Evolutionary conservation across 1,284 basidiomycete species (phyloP), one percentile per base, ranked within the genome.

Genomic region (Fomitopsis pinicola): DNA sequence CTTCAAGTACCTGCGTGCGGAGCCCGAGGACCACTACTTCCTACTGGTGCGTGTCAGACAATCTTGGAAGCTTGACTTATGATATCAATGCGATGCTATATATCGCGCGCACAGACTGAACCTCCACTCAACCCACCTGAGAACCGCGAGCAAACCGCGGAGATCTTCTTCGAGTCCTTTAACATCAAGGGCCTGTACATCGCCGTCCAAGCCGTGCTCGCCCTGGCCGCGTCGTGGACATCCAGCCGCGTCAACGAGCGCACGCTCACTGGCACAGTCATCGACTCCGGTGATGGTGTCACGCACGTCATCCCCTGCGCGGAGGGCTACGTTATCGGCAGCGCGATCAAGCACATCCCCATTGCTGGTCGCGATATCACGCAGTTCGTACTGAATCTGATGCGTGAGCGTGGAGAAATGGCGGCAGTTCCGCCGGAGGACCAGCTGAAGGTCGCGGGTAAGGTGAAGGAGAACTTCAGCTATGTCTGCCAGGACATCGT

Each of bases 401-500:
- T 99, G 78, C 87, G 97, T 65, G 97, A 99, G 77, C 89, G 97
- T 58, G 95, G 95, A 6, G 97, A 99, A 78, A 93, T 90, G 77
- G 83, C 82, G 1, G 80, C 83, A 50, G 95, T 98, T 52, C 96
- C 97, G 3, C 93, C 96, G n/a, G 97, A 99, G 73, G 97, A 99
- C 74, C 95, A 97, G 69, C 75, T 98, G 55, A 86, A 87, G 65
- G 88, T 98, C 17, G 96, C 97, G 19, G 86, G 94, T 63, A 96
- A 90, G 76, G 94, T 99, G 72, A 99, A 99, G 80, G 97, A 99
- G 79, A 94, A 96, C 73, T 98, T 96, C 79, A 95, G 92, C 69
- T 99, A 99, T 73, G 95, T 98, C 48, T 99, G 97, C 75, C 96
- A 98, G 75, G 97, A 99, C 75, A 98, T 99, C 71, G 97, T 99